A percentile compares a stretch with the other conserved stretches of the same genome.
Evolutionary conservation across 306 rosid species (phyloP).

Genomic region (Cucumis cinereus): DNA sequence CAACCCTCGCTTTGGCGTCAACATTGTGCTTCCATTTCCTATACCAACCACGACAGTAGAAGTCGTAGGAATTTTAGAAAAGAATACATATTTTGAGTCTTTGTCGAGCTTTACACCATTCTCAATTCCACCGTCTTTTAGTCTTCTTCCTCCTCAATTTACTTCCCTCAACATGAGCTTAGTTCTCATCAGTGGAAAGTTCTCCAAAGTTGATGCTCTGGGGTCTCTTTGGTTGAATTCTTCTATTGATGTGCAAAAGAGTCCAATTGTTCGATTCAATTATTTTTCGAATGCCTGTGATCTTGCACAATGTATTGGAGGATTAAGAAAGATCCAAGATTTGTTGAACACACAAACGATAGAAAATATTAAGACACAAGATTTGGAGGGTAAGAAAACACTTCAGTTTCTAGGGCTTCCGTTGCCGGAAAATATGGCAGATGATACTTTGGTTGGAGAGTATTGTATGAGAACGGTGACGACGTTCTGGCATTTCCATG

Average conservation of each 20-base stretch:
- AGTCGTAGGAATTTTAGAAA: background rate
- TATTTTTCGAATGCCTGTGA: background rate
- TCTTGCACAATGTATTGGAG: background rate
- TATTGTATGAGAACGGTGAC: conserved; percentile 10
- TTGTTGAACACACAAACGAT: background rate
- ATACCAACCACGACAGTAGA: background rate
- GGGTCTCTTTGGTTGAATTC: background rate
- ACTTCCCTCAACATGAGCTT: background rate
- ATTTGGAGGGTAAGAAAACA: background rate
- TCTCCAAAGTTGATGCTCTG: background rate
- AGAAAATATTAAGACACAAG: background rate
- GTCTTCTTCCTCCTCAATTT: too few species aligned
- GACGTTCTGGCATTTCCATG: conserved; percentile 21
- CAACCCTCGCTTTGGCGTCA: conserved; percentile 7
- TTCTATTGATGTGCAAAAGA: background rate
- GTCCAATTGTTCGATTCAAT: background rate
- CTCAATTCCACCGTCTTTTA: background rate
- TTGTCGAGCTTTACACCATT: background rate
- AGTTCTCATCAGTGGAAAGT: background rate
- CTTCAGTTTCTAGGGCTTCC: background rate
- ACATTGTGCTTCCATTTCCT: background rate
- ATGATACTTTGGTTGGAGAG: background rate
- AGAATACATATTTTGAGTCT: too few species aligned
- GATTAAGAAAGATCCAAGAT: background rate
- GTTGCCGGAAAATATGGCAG: background rate